Base-by-base conservation (phyloP, 495 filamentous ascomycete species). In the Penicillium ucsense region DNA sequence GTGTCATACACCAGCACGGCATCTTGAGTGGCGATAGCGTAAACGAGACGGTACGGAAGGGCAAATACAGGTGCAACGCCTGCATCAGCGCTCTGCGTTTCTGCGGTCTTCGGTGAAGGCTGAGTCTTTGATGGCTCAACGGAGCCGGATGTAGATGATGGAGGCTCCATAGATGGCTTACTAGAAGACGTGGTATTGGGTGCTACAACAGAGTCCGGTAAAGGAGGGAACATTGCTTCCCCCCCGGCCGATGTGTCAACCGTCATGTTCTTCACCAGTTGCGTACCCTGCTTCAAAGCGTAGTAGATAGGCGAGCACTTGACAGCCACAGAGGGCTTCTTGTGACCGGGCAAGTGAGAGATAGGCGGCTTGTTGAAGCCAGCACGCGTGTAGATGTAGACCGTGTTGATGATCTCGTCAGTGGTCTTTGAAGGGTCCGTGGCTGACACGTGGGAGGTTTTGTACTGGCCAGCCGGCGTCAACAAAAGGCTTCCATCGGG, bases 341-440 rank as follows among this genome's bases (percentile, higher is more conserved):
- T 99, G 57, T 96, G 91, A 2, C 92, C 94, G 0, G 94, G 94
- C 31, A 99, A 77, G 68, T 96, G 91, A n/a, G 94, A 89, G 48
- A 99, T 86, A 10, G 94, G 94, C 9, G 94, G 89, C 61, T 91
- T 96, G 65, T 95, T 97, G 56, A 99, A 86, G 8, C 94, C 94
- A 11, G 89, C 94, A 49, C 94, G 79, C 0, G 91, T 96, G 61
- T 99, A 99, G 40, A 99, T 88, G 65, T 97, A 99, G 30, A 97
- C 94, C 0, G 94, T 99, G 59, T 99, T 99, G 66, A 85, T 88
- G 35, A 95, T 75, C 36, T 99, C 91, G 50, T 89, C 90, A 0
- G 77, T 74, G 3, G 79, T 76, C 64, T 89, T 94, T 3, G 72
- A 64, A 31, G 81, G 74, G 40, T 95, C 89, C 7, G 67, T 65